Base-by-base conservation (phyloP, 495 filamentous ascomycete species). In the Penicillium cinerascens region DNA sequence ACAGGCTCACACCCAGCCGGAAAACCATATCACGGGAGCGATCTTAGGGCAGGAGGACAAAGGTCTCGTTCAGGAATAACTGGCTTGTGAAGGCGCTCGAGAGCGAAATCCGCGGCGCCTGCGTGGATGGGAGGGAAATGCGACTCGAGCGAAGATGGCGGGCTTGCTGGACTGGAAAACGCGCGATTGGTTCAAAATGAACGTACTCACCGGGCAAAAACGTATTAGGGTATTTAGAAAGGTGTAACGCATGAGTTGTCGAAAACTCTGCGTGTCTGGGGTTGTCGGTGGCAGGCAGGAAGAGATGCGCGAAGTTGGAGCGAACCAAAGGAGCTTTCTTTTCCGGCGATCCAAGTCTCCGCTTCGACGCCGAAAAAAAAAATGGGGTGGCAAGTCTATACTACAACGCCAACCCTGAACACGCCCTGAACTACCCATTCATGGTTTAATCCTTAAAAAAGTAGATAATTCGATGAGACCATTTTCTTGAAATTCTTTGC, bases 321-420 rank as follows among this genome's bases (percentile, higher is more conserved):
- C 42, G 58, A 61, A 53, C 57, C 54, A 66, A 63, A 58, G 63
- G 56, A 66, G 63, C 63, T 63, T 66, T 66, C 63, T 54, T 66
- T 66, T 66, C 63, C 63, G 63, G 60, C 63, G 60, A 60, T 63
- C 59, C 42, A 60, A 60, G 55, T 59, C 61, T 65, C 59, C 61
- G 61, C 61, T 61, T 51, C 42, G 44, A 51, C 50, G 53, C 49
- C 51, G 47, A 51, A 58, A 63, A 66, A 65, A 64, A 66, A 61
- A 65, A 55, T 58, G 58, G 50, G 54, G 60, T 61, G 63, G 60
- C 63, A 61, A 61, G 45, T 53, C 54, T 60, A 61, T 60, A 63
- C 52, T 46, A 41, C 50, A 45, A 51, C 40, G 26, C 22, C 27
- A 18, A 23, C 8, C 15, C n/a, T 27, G 23, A 16, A 25, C 15